A percentile compares a stretch with the other conserved stretches of the same genome.
Conservation (phyloP, 805 yeast genomes). For the Saccharomycopsis fibuligera region DNA sequence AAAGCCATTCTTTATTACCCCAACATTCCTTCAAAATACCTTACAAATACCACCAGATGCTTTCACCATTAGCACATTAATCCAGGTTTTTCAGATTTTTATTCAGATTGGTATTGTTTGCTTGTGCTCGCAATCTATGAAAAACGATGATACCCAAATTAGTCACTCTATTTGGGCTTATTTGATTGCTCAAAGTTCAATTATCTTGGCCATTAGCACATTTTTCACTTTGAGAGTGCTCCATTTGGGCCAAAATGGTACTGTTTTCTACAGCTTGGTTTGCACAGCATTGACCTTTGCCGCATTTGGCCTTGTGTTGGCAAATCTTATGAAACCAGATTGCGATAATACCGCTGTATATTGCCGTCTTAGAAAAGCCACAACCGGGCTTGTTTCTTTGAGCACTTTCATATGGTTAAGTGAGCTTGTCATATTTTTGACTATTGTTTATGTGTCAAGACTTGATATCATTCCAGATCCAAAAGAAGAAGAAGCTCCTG, state of each 20-base stretch:
- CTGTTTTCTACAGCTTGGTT: slow-evolving; percentile 16
- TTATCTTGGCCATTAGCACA: slow-evolving; percentile 15
- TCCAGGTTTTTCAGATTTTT: slow-evolving; percentile 16
- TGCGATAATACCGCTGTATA: slow-evolving; percentile 11
- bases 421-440: slow-evolving; percentile 18
- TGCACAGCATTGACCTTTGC: slow-evolving; percentile 12
- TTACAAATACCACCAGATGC: slow-evolving; percentile 18
- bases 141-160: slow-evolving; percentile 14
- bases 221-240: slow-evolving; percentile 15
- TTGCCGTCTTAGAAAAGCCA: slow-evolving; percentile 19
- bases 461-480: slow-evolving; percentile 18
- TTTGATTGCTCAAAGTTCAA: slow-evolving; percentile 19
- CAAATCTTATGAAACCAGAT: slow-evolving; percentile 7
- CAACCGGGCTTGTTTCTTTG: slow-evolving; percentile 18
- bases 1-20: slow-evolving; percentile 13
- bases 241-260: slow-evolving; percentile 14
- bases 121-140: slow-evolving; percentile 11
- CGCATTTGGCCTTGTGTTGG: slow-evolving; percentile 21
- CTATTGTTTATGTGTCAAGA: slow-evolving; percentile 19
- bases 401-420: slow-evolving; percentile 21
- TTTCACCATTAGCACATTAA: slow-evolving; percentile 12
- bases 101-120: slow-evolving; percentile 15
- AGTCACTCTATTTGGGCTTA: slow-evolving; percentile 17
- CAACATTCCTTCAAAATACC: slow-evolving; percentile 1
- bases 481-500: not conserved